Conservation (phyloP, 2,329 filamentous ascomycete species). For the Malbranchea cinnamomea region DNA sequence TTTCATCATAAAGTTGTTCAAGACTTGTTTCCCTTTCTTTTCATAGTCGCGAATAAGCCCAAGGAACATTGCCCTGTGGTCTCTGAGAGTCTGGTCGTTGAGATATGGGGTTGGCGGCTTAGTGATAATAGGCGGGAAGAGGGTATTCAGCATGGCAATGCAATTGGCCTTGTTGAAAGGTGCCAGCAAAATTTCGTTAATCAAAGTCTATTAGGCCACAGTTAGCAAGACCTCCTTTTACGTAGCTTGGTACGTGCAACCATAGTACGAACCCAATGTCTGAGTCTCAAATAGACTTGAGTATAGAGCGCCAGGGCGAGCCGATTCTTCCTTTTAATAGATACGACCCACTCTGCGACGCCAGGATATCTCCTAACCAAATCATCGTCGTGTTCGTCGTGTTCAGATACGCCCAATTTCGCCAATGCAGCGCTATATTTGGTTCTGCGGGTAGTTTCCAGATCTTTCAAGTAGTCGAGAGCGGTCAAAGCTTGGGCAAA, state of each 20-base stretch:
- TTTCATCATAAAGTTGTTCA: conserved; percentile 39
- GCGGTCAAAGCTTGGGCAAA: conserved; percentile 51
- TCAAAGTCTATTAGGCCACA: conserved; percentile 36
- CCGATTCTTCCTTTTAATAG: conserved; percentile 35
- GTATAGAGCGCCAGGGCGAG: conserved; percentile 43
- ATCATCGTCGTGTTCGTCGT: conserved; percentile 34
- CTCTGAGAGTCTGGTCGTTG: conserved; percentile 35
- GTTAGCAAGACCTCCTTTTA: conserved; percentile 9
- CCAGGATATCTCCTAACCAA: conserved; percentile 38
- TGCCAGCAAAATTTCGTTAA: conserved; percentile 48
- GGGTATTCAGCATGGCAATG: conserved; percentile 52
- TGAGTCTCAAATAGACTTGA: conserved; percentile 45
- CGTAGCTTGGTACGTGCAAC: conserved; percentile 2
- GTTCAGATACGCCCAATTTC: conserved; percentile 37
- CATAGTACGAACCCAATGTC: conserved; percentile 48
- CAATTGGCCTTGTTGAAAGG: conserved; percentile 52
- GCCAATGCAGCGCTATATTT: conserved; percentile 41
- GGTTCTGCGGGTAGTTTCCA: conserved; percentile 44
- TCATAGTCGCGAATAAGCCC: conserved; percentile 46
- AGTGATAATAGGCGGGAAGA: conserved; percentile 43
- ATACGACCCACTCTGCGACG: conserved; percentile 40
- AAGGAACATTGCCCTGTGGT: conserved; percentile 48
- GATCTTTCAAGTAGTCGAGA: conserved; percentile 50
- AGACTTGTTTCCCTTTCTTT: conserved; percentile 34
- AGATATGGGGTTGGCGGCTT: conserved; percentile 37